Conservation (phyloP, 306 rosid species). For the Arachis hypogaea region DNA sequence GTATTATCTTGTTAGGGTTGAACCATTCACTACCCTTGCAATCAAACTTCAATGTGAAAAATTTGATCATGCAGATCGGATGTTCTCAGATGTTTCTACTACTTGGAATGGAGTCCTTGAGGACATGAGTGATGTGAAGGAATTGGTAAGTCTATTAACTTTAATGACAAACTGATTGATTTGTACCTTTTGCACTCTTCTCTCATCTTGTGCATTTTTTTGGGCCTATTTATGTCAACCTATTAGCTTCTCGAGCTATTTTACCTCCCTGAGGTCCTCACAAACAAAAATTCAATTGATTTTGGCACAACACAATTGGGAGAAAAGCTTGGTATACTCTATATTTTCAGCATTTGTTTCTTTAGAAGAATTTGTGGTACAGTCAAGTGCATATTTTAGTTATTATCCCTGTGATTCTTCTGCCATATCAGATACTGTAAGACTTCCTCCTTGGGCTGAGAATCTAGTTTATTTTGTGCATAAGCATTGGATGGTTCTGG, state of each 20-base stretch:
- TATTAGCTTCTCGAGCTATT: slow-evolving; percentile 92
- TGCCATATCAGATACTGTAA: slow-evolving; percentile 67
- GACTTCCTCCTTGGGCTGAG: slow-evolving; percentile 96
- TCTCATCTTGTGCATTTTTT: slow-evolving; percentile 9
- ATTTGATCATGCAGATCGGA: slow-evolving; percentile 98
- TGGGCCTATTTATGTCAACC: neutral
- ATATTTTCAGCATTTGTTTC: slow-evolving; percentile 35
- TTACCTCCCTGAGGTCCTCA: slow-evolving; percentile 61
- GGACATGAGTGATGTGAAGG: slow-evolving; percentile 98
- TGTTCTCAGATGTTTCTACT: slow-evolving; percentile 89
- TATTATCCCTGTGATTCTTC: slow-evolving; percentile 39
- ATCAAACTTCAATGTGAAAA: slow-evolving; percentile 97
- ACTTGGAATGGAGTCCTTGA: slow-evolving; percentile 98
- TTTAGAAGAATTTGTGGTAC: slow-evolving; percentile 20
- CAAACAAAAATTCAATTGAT: no score
- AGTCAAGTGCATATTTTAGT: slow-evolving; percentile 29
- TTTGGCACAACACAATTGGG: slow-evolving; percentile 75
- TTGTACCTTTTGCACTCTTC: slow-evolving; percentile 6
- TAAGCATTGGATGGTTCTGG: slow-evolving; percentile 96
- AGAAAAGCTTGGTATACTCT: slow-evolving; percentile 77
- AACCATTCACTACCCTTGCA: slow-evolving; percentile 93
- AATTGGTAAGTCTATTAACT: slow-evolving; percentile 65
- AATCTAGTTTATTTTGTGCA: slow-evolving; percentile 87
- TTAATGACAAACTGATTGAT: slow-evolving; percentile 24
- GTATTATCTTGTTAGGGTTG: slow-evolving; percentile 92